Evolutionary conservation across 2,329 filamentous ascomycete species (phyloP), one percentile per base, ranked within the genome.

Genomic region (Triangularia setosa): DNA sequence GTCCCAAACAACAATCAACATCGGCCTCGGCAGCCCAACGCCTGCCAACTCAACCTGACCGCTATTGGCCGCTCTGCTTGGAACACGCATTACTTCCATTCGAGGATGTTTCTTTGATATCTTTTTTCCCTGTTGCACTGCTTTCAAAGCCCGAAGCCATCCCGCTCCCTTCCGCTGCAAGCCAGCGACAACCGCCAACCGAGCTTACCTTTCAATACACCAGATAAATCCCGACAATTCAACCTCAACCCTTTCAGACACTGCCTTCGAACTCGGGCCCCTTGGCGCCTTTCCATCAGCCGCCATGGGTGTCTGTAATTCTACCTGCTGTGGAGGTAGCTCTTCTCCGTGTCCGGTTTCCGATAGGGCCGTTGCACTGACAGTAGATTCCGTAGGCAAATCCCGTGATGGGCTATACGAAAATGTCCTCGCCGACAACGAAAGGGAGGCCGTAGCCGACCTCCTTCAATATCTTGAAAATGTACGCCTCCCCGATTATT

Each of bases 391-490:
- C 40, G 6, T 66, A 90, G 90, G 88, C 74, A 90, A 89, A 79
- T 86, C 90, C 78, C 89, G 89, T 78, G 91, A 94, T 84, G 89
- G 88, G 70, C 84, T 92, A 69, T 93, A 94, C 77, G 91, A 95
- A 77, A 90, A 90, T 60, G 91, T 95, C 63, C 86, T 99, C 67
- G 93, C 93, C 73, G 95, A 99, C 75, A 96, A 91, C 80, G 95
- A 99, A 80, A 88, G 95, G 73, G 95, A 98, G 81, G 95, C 95
- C 62, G 95, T 99, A 62, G 93, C 95, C 69, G 95, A 99, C 76
- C 83, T 99, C 65, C 83, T 99, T 18, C 91, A 94, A 76, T 98
- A 96, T 77, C 88, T 99, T 69, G 95, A 99, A 80, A 97, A 98
- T 76, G 95, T 98, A 82, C 69, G 86, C 80, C 27, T 30, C 28